A percentile compares a stretch with the other conserved stretches of the same genome.
Evolutionary conservation across 768 basidiomycete species (phyloP).

Genomic region (Paxillus rubicundulus): DNA sequence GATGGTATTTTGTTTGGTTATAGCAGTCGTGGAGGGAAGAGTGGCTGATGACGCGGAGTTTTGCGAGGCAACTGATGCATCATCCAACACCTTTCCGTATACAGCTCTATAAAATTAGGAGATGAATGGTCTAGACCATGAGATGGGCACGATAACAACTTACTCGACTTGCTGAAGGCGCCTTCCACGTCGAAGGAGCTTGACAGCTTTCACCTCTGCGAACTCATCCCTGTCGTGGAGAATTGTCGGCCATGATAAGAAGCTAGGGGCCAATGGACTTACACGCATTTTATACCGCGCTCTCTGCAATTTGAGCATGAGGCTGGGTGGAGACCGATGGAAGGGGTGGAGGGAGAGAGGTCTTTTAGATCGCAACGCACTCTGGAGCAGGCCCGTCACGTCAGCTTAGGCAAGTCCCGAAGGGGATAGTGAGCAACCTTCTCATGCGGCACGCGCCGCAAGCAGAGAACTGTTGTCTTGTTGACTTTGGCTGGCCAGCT

Average conservation of each 20-base stretch:
- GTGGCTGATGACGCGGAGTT: slow-evolving; percentile 14
- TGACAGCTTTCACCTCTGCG: slow-evolving; percentile 87
- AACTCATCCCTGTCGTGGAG: slow-evolving; percentile 77
- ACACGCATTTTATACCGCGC: slow-evolving; percentile 92
- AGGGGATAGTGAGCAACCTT: slow-evolving; percentile 45
- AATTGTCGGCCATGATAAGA: slow-evolving; percentile 7
- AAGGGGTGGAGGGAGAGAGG: slow-evolving; percentile 51
- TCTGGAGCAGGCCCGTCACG: slow-evolving; percentile 36
- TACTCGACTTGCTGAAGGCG: slow-evolving; percentile 84
- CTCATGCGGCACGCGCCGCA: slow-evolving; percentile 92
- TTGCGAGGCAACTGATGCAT: slow-evolving; percentile 30
- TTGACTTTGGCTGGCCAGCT: slow-evolving; percentile 66
- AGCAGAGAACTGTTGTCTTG: slow-evolving; percentile 85
- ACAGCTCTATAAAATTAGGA: slow-evolving; percentile 52
- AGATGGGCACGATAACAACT: slow-evolving; percentile 29
- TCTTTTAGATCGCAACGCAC: slow-evolving; percentile 95
- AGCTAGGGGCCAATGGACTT: slow-evolving; percentile 34
- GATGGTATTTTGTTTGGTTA: slow-evolving; percentile 43
- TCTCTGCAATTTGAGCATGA: slow-evolving; percentile 89
- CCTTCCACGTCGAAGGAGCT: slow-evolving; percentile 74
- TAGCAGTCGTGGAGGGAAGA: slow-evolving; percentile 3
- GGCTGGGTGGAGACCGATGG: slow-evolving; percentile 38
- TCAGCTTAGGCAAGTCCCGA: neutral
- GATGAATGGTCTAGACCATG: slow-evolving; percentile 3
- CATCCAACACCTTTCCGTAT: slow-evolving; percentile 65